Base-by-base conservation (phyloP, 2,329 filamentous ascomycete genomes). In the Pseudogymnoascus verrucosus region DNA sequence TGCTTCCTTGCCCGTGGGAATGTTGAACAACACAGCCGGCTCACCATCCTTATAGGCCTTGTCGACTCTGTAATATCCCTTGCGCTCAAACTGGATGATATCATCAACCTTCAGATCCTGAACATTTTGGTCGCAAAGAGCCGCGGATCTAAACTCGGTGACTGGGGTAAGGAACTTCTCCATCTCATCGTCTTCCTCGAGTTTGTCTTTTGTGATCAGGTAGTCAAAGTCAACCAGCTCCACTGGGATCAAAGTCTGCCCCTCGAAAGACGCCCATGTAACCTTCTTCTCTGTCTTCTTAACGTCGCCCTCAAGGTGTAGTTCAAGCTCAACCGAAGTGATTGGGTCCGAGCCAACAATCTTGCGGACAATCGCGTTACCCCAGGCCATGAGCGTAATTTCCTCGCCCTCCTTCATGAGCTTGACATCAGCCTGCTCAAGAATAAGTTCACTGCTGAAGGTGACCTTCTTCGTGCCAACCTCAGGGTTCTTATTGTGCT, bases 241-340 rank as follows among this genome's bases (percentile, higher is more conserved):
- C 21, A 95, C 87, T 6, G 88, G 86, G 12, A 96, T 82, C 0
- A 96, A 83, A 64, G 89, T 84, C 78, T 93, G 89, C 51, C 84
- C 84, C 68, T 90, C 85, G 0, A 83, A 84, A 1, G 91, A 88
- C 59, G 98, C 80, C 93, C 93, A 98, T 0, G 93, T 97, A 39
- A 98, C 86, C 82, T 98, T 98, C 85, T 97, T 97, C 72, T 91
- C 87, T 0, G 93, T 98, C 73, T 90, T 89, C 82, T 96, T 96
- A 76, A 98, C 90, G 75, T 98, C 93, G 63, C 93, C 93, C 71
- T 89, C 86, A 60, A 97, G 84, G 76, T 98, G 89, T n/a, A 97
- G 85, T 77, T 96, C 91, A 62, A 95, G 81, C 64, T 89, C 89
- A 40, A 96, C 81, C 37, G 78, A 80, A 11, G 86, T 88, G 70